These are phyloP conservation scores for Kalmanozyma brasiliensis DNA, from an alignment of 1,284 basidiomycete genomes.

Conservation along the genomic window DNA sequence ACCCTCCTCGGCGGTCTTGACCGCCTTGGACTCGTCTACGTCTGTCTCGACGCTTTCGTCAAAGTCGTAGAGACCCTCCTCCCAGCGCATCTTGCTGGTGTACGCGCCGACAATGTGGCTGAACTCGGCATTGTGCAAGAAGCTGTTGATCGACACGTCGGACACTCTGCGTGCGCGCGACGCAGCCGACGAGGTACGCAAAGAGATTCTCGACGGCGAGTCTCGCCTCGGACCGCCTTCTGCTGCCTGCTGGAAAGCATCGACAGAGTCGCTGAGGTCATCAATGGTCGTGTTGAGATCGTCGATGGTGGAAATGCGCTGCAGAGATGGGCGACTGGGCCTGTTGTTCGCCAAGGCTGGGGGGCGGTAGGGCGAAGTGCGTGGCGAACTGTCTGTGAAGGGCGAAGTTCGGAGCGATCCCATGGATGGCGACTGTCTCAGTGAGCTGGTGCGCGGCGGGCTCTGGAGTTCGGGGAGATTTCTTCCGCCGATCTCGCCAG, in stretches of 20 bases:
- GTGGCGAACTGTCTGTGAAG: constrained; percentile 9
- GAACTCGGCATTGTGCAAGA: constrained; percentile 42
- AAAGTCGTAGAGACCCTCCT: constrained; percentile 48
- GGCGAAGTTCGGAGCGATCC: constrained; percentile 8
- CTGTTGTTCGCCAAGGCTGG: constrained; percentile 1
- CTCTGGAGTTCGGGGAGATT: constrained; percentile 21
- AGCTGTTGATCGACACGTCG: constrained; percentile 43
- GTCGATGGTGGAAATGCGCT: constrained; percentile 17
- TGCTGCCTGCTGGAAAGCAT: constrained; percentile 11
- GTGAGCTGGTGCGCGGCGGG: constrained; percentile 27
- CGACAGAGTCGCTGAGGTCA: constrained; percentile 16
- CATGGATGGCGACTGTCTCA: constrained; percentile 19
- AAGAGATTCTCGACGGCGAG: constrained; percentile 3
- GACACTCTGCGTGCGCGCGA: constrained; percentile 22
- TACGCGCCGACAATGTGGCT: constrained; percentile 42
- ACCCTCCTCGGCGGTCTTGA: constrained; percentile 49
- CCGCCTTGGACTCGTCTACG: constrained; percentile 41
- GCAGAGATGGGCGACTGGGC: constrained; percentile 12
- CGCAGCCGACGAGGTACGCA: constrained; percentile 28
- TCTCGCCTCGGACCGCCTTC: constrained; percentile 7
- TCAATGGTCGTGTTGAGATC: constrained; percentile 17
- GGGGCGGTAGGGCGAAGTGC: constrained; percentile 4
- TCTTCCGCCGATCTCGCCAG: constrained; percentile 4
- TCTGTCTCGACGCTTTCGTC: constrained; percentile 41
- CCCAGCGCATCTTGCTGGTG: constrained; percentile 38